These are phyloP conservation scores for Lecanicillium sp. DNA, from an alignment of 2,329 filamentous ascomycete genomes.

Conservation along the genomic window DNA sequence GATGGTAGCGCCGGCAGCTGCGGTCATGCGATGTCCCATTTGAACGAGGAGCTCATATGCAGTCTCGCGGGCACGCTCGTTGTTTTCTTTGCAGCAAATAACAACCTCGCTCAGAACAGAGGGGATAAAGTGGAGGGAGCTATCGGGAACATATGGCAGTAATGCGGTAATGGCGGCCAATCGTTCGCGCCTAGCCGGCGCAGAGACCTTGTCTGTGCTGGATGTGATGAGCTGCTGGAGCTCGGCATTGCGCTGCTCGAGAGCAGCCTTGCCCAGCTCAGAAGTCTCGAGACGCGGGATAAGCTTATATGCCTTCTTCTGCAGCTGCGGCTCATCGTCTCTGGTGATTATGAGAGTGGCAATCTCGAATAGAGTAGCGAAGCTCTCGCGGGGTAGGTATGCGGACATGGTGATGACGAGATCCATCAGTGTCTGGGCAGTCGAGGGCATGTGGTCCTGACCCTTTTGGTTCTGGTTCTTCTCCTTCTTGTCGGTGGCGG, in stretches of 20 bases:
- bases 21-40: conserved; percentile 73
- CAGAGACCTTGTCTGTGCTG: conserved; percentile 76
- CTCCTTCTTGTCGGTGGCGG: conserved; percentile 51
- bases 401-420: conserved; percentile 92
- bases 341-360: conserved; percentile 75
- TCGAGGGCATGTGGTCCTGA: conserved; percentile 75
- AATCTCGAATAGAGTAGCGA: conserved; percentile 77
- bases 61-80: conserved; percentile 82
- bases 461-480: conserved; percentile 53
- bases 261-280: conserved; percentile 64
- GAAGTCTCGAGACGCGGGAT: conserved; percentile 86
- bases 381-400: conserved; percentile 83
- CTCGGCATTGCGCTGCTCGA: conserved; percentile 67
- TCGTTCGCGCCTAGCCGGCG: conserved; percentile 79
- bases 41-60: conserved; percentile 86
- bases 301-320: conserved; percentile 99
- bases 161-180: conserved; percentile 76
- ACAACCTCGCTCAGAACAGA: conserved; percentile 89
- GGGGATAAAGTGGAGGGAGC: conserved; percentile 87
- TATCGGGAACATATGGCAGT: conserved; percentile 67
- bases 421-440: conserved; percentile 92
- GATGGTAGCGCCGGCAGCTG: conserved; percentile 62
- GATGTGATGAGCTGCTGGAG: conserved; percentile 74
- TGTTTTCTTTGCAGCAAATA: conserved; percentile 94
- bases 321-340: conserved; percentile 78